Conservation (phyloP, 768 basidiomycete genomes). For the Arthromyces matolae region DNA sequence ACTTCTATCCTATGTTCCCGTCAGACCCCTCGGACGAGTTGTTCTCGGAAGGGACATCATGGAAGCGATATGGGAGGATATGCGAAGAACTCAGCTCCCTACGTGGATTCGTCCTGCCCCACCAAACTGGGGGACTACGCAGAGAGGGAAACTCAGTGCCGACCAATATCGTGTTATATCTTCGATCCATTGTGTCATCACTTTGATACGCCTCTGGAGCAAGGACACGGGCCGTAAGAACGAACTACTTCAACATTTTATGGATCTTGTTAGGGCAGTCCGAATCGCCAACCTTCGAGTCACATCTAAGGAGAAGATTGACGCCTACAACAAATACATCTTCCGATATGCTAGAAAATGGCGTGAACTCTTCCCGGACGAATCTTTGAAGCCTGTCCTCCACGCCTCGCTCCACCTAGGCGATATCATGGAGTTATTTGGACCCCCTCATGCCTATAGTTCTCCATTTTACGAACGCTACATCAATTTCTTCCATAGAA, state of each 20-base stretch:
- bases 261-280: too few relatives aligned
- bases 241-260: too few relatives aligned
- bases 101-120: slow-evolving; percentile 29
- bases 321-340: too few relatives aligned
- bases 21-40: neutral
- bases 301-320: neutral
- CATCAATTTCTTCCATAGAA: slow-evolving; percentile 22
- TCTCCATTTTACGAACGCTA: too few relatives aligned
- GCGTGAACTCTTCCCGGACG: neutral
- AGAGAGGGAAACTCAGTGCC: slow-evolving; percentile 31
- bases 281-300: neutral
- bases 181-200: neutral
- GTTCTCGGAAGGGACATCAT: slow-evolving; percentile 28
- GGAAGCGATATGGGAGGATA: slow-evolving; percentile 25
- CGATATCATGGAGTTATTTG: slow-evolving; percentile 16
- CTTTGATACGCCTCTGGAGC: too few relatives aligned
- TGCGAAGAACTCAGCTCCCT: slow-evolving; percentile 23
- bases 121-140: too few relatives aligned
- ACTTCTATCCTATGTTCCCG: neutral
- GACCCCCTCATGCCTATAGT: slow-evolving; percentile 27
- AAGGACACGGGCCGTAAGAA: too few relatives aligned
- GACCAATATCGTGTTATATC: slow-evolving; percentile 13
- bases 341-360: too few relatives aligned
- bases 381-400: neutral
- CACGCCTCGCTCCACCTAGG: slow-evolving; percentile 22